phyloP scores from a whole-genome alignment of 192 early-diverging fungal species.

The Geosiphon pyriformis region DNA sequence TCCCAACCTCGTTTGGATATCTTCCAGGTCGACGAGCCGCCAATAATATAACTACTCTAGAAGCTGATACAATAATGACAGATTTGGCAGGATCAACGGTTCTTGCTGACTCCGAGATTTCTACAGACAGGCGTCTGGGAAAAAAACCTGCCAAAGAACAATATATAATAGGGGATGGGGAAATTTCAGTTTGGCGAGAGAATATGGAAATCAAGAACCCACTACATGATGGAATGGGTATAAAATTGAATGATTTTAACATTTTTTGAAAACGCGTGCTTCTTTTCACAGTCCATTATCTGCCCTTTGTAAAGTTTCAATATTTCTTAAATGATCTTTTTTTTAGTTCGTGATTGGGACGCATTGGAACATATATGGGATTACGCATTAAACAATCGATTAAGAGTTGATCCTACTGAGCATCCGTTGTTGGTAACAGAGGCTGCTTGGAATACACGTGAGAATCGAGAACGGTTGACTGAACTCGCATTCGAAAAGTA shows the following conservation, averaged over 20 bases:
- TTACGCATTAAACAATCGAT: constrained; percentile 64
- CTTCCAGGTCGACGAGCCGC: constrained; percentile 26
- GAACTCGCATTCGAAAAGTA: constrained; percentile 97
- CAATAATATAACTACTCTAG: constrained; percentile 29
- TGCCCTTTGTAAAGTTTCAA: background rate
- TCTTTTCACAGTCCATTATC: too few species aligned
- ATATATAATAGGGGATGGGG: constrained; percentile 68
- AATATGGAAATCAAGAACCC: constrained; percentile 83
- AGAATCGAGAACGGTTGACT: constrained; percentile 76
- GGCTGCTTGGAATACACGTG: constrained; percentile 84
- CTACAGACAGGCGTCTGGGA: too few species aligned
- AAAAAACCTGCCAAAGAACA: constrained; percentile 32
- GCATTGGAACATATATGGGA: constrained; percentile 88
- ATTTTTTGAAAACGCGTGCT: too few species aligned
- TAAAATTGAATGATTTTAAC: background rate
- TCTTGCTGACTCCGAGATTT: constrained; percentile 22
- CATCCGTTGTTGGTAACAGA: constrained; percentile 92
- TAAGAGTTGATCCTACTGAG: constrained; percentile 71
- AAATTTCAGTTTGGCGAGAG: constrained; percentile 62
- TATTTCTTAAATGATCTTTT: background rate
- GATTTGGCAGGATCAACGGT: constrained; percentile 24
- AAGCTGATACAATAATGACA: constrained; percentile 37
- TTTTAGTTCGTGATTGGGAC: constrained; percentile 90
- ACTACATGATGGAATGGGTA: constrained; percentile 81
- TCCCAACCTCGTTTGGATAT: constrained; percentile 75